Conservation (phyloP, 495 filamentous ascomycete species). For the Penicillium argentinense region DNA sequence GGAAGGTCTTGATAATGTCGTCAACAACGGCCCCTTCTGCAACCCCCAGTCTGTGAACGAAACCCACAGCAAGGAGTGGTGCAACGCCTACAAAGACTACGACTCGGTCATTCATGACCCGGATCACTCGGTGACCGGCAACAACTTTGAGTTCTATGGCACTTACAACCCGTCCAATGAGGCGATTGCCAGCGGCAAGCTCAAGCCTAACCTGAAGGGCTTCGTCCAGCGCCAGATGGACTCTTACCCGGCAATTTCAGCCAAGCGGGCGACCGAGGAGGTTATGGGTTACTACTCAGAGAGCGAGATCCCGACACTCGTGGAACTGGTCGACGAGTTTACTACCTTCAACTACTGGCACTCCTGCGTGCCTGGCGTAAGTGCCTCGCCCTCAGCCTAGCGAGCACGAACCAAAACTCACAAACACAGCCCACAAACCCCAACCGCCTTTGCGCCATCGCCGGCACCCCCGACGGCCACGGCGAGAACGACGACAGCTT, state of each 20-base stretch:
- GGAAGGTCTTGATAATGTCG: conserved; percentile 40
- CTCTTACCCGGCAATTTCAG: conserved; percentile 28
- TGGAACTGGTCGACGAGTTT: conserved; percentile 49
- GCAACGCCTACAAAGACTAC: conserved; percentile 40
- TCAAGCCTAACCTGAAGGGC: conserved; percentile 39
- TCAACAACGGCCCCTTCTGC: conserved; percentile 46
- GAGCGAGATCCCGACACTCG: conserved; percentile 48
- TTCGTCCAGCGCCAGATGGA: conserved; percentile 50
- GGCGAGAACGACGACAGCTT: conserved; percentile 49
- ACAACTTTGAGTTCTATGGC: conserved; percentile 53
- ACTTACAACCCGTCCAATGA: conserved; percentile 43
- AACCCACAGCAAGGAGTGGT: conserved; percentile 33
- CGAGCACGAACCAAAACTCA: conserved; percentile 17
- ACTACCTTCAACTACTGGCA: conserved; percentile 55
- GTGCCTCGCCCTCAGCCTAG: no score
- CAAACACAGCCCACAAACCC: conserved; percentile 46
- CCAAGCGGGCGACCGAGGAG: conserved; percentile 38
- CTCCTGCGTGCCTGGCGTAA: conserved; percentile 49
- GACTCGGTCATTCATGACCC: conserved; percentile 52
- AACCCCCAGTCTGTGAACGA: conserved; percentile 41
- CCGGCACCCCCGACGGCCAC: conserved; percentile 49
- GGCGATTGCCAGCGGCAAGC: conserved; percentile 33
- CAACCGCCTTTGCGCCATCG: conserved; percentile 46
- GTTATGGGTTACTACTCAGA: conserved; percentile 54
- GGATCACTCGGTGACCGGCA: conserved; percentile 49